A percentile compares a stretch with the other conserved stretches of the same genome.
Evolutionary conservation across 495 filamentous ascomycete genomes (phyloP).

Genomic region (Penicillium odoratum): DNA sequence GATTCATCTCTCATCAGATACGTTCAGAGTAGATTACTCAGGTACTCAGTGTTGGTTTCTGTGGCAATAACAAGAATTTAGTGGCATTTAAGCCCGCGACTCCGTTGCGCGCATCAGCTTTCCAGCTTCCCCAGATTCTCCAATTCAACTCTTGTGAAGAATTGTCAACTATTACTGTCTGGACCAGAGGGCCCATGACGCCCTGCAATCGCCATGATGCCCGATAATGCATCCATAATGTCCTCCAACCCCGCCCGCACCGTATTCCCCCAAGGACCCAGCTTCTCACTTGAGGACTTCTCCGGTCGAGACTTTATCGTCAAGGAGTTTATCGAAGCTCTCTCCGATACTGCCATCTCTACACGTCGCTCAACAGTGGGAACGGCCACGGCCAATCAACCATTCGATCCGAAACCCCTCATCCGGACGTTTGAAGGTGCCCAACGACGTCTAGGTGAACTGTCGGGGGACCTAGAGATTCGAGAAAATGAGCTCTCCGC

Average conservation of each 20-base stretch:
- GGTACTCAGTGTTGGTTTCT: not conserved
- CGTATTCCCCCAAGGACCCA: slow-evolving; percentile 74
- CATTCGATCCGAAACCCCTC: slow-evolving; percentile 96
- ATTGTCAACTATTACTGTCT: not conserved
- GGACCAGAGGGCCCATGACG: slow-evolving; percentile 17
- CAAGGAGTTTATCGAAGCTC: slow-evolving; percentile 91
- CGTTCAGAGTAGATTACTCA: too few species aligned
- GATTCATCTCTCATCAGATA: too few species aligned
- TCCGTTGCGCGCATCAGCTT: slow-evolving; percentile 7
- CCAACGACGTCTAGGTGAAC: slow-evolving; percentile 69
- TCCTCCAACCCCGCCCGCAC: slow-evolving; percentile 50
- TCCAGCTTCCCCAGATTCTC: slow-evolving; percentile 29
- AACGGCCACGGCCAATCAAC: slow-evolving; percentile 55
- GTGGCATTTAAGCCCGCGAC: slow-evolving; percentile 10
- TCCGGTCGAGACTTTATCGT: slow-evolving; percentile 89
- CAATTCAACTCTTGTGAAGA: slow-evolving; percentile 5
- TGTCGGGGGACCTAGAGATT: slow-evolving; percentile 82
- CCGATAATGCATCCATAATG: slow-evolving; percentile 42
- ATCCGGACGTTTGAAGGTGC: slow-evolving; percentile 95
- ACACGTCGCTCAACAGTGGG: slow-evolving; percentile 65
- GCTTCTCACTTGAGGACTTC: slow-evolving; percentile 86
- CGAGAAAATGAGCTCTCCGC: slow-evolving; percentile 88
- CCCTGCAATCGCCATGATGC: slow-evolving; percentile 29
- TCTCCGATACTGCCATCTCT: slow-evolving; percentile 81
- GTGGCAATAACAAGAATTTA: not conserved